A percentile compares a stretch with the other conserved stretches of the same genome.
Evolutionary conservation across 1,139 yeast genomes (phyloP).

Genomic region (Suzukiozyma palmioleophila): DNA sequence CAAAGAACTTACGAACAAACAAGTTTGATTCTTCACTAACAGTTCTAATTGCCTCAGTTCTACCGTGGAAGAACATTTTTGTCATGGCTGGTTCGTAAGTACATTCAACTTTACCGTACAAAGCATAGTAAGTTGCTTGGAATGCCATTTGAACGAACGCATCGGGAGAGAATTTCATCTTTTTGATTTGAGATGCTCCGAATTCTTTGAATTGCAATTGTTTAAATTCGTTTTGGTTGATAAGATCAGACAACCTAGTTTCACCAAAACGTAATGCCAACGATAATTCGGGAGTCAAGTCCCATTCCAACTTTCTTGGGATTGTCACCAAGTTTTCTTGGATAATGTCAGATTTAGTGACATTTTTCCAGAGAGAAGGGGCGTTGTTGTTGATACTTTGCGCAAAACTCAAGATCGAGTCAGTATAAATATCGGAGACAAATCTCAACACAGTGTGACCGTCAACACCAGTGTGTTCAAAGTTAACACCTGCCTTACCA

Average conservation of each 20-base stretch:
- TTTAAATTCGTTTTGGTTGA: slow-evolving; percentile 84
- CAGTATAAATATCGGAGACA: slow-evolving; percentile 88
- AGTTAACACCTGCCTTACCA: slow-evolving; percentile 90
- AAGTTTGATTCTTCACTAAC: slow-evolving; percentile 77
- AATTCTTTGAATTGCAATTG: slow-evolving; percentile 72
- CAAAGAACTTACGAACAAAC: slow-evolving; percentile 83
- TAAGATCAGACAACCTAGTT: slow-evolving; percentile 80
- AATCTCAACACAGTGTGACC: slow-evolving; percentile 89
- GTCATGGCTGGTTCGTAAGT: slow-evolving; percentile 98
- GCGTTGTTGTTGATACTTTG: slow-evolving; percentile 76
- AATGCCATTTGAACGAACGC: slow-evolving; percentile 94
- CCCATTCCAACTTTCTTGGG: slow-evolving; percentile 90
- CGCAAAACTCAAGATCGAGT: slow-evolving; percentile 83
- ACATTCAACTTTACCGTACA: slow-evolving; percentile 89
- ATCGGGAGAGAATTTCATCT: slow-evolving; percentile 88
- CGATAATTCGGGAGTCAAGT: slow-evolving; percentile 68
- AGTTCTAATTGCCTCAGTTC: slow-evolving; percentile 88
- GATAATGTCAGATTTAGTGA: slow-evolving; percentile 8
- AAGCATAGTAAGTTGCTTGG: slow-evolving; percentile 88
- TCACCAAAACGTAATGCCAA: slow-evolving; percentile 86
- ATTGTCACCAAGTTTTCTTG: slow-evolving; percentile 47
- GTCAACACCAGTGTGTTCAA: slow-evolving; percentile 94
- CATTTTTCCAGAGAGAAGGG: slow-evolving; percentile 65
- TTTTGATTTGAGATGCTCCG: slow-evolving; percentile 76
- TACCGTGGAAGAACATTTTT: slow-evolving; percentile 77